These are phyloP conservation scores for Pilobolus umbonatus DNA, from an alignment of 192 early-diverging fungal species.

Conservation along the genomic window DNA sequence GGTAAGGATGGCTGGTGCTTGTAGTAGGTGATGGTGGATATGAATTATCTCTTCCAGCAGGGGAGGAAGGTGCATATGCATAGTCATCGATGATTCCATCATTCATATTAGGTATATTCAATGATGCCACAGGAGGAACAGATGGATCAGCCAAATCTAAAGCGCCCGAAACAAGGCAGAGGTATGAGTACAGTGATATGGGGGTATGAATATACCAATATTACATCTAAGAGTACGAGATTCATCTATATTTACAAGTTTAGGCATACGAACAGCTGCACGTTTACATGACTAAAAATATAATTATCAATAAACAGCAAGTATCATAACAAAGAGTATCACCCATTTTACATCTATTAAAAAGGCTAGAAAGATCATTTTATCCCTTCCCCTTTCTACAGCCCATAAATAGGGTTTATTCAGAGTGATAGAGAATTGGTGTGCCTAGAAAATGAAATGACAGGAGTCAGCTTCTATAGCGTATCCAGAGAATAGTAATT, in stretches of 20 bases:
- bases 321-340: not conserved
- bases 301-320: not conserved
- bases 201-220: slow-evolving; percentile 8
- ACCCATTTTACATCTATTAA: slow-evolving; percentile 23
- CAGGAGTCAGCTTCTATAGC: not conserved
- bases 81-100: not conserved
- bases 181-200: not conserved
- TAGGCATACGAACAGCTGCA: slow-evolving; percentile 38
- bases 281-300: slow-evolving; percentile 37
- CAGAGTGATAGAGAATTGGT: slow-evolving; percentile 44
- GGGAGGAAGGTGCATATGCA: not conserved
- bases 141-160: slow-evolving; percentile 13
- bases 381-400: slow-evolving; percentile 40
- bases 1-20: not conserved
- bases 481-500: not conserved
- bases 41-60: not conserved
- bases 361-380: slow-evolving; percentile 43
- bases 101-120: not conserved
- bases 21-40: not conserved
- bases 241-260: slow-evolving; percentile 49
- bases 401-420: slow-evolving; percentile 51
- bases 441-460: slow-evolving; percentile 28
- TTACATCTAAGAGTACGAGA: slow-evolving; percentile 33
- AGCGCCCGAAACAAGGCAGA: not conserved
- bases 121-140: slow-evolving; percentile 3